Base-by-base conservation (phyloP, 2,329 filamentous ascomycete species). In the Diaporthe eres region DNA sequence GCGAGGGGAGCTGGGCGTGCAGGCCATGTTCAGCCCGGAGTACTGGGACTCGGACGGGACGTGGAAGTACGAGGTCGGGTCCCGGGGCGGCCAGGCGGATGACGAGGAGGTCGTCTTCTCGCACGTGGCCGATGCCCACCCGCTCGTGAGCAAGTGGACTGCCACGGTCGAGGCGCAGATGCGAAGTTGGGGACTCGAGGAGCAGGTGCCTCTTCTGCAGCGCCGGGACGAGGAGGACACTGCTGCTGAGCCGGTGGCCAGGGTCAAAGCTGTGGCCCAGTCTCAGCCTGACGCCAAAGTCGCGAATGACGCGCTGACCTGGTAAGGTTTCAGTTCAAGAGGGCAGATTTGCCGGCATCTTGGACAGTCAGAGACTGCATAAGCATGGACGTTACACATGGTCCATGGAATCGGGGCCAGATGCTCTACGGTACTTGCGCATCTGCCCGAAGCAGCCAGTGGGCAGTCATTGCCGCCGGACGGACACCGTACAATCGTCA, bases 1-100 rank as follows among this genome's bases (percentile, higher is more conserved):
- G 3, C 85, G 86, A 19, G 83, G 83, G 53, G 93, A 94, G 68
- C 83, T 97, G 71, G 87, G 87, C 55, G 88, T 92, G 19, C 86
- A 89, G 80, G 86, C 85, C 60, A 85, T 97, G 39, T 94, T 96
- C 82, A 89, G 87, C 1, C 81, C 85, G 28, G 86, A 90, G n/a
- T 95, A 89, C 83, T 94, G 94, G 87, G 89, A 90, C 4, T 85
- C 88, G 15, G 93, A 95, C 80, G 94, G 94, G 0, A 90, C 92
- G 53, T 95, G 93, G 93, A 91, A 85, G 79, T 96, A 90, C 82
- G 85, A 88, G 0, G 89, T 94, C 42, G n/a, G 17, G 68, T 4
- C 77, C 70, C 1, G 67, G 76, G 28, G 76, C 75, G 10, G 80
- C 82, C 8, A 85, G 82, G 9, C 22, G 5, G 82, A 84, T 7